Conservation (phyloP, 1,284 basidiomycete species). For the Cutaneotrichosporon cyanovorans region DNA sequence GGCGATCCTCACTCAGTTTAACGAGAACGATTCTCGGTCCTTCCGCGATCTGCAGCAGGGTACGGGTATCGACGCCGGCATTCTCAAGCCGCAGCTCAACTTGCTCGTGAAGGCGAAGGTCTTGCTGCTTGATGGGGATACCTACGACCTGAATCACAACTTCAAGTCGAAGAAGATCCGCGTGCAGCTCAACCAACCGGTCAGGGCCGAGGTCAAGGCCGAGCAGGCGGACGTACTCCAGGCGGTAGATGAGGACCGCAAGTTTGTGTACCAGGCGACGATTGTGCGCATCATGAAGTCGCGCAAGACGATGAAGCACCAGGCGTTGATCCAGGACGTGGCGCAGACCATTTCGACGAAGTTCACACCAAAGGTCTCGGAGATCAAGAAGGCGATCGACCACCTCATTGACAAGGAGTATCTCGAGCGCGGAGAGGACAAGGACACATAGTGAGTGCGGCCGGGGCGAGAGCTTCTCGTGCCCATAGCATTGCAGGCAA, state of each 20-base stretch:
- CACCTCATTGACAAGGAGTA: slow-evolving; percentile 95
- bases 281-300: slow-evolving; percentile 99
- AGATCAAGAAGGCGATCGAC: slow-evolving; percentile 76
- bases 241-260: slow-evolving; percentile 94
- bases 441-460: slow-evolving; percentile 26
- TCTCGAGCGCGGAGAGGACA: slow-evolving; percentile 79
- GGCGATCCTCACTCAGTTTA: slow-evolving; percentile 90
- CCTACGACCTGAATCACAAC: slow-evolving; percentile 81
- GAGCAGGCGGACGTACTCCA: slow-evolving; percentile 87
- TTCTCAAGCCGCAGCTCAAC: slow-evolving; percentile 73
- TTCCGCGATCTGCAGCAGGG: slow-evolving; percentile 72
- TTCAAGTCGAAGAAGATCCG: slow-evolving; percentile 87
- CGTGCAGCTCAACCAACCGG: slow-evolving; percentile 86
- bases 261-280: slow-evolving; percentile 93
- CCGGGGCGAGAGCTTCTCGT: background rate
- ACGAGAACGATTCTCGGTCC: slow-evolving; percentile 75
- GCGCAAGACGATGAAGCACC: slow-evolving; percentile 92
- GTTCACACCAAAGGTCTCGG: slow-evolving; percentile 41
- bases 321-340: slow-evolving; percentile 87
- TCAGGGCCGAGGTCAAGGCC: slow-evolving; percentile 89
- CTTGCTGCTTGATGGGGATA: slow-evolving; percentile 64
- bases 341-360: slow-evolving; percentile 69
- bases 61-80: slow-evolving; percentile 75
- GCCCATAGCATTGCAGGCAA: no score
- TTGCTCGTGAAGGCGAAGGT: slow-evolving; percentile 85